Conservation (phyloP, 2,329 filamentous ascomycete genomes). For the Ceratocystiopsis minuta region DNA sequence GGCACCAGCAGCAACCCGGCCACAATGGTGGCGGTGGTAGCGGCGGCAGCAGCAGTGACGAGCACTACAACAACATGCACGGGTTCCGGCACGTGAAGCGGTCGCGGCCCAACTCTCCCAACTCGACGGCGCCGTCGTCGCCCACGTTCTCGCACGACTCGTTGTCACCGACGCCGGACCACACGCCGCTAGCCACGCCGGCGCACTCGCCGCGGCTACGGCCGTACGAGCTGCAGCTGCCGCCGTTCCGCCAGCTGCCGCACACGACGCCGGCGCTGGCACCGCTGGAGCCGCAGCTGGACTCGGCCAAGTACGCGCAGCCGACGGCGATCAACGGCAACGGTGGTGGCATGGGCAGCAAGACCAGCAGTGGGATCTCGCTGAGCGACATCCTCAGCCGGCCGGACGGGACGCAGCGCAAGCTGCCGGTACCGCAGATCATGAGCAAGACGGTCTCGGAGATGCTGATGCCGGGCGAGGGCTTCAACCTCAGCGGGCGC, state of each 20-base stretch:
- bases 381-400: conserved; percentile 87
- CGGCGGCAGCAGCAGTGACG: conserved; percentile 40
- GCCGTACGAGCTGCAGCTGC: conserved; percentile 65
- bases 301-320: conserved; percentile 20
- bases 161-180: conserved; percentile 83
- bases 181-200: conserved; percentile 94
- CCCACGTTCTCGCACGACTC: conserved; percentile 95
- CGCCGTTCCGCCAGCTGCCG: conserved; percentile 55
- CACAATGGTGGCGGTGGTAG: not conserved
- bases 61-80: conserved; percentile 56
- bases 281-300: conserved; percentile 38
- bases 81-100: conserved; percentile 61
- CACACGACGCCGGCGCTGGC: conserved; percentile 37
- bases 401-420: conserved; percentile 71
- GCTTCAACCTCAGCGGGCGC: conserved; percentile 53
- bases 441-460: conserved; percentile 74
- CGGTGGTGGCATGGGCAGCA: no score
- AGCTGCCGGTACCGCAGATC: conserved; percentile 75
- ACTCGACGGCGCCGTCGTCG: conserved; percentile 88
- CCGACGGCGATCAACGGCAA: conserved; percentile 34
- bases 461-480: conserved; percentile 48
- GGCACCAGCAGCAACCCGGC: no score
- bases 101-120: conserved; percentile 81
- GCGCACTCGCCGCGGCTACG: conserved; percentile 85
- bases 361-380: conserved; percentile 49